Conservation (phyloP, 352 stramenopile species). For the Plasmopara muralis region DNA sequence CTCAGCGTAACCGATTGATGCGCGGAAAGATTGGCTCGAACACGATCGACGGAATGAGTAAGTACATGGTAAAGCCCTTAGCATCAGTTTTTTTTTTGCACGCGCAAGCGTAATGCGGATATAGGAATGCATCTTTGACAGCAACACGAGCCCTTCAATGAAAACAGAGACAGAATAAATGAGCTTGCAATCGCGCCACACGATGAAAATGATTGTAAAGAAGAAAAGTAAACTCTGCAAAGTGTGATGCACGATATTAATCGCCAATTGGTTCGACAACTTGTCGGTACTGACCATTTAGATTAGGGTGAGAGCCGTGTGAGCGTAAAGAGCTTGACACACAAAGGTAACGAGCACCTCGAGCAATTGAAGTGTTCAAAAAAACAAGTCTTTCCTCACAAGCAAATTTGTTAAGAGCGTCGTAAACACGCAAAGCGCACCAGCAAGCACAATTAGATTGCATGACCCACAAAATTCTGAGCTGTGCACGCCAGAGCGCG, state of each 20-base stretch:
- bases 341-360: conserved; percentile 65
- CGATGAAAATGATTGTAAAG: conserved; percentile 56
- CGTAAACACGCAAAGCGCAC: conserved; percentile 55
- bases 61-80: conserved; percentile 64
- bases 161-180: conserved; percentile 70
- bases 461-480: conserved; percentile 75
- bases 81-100: conserved; percentile 19
- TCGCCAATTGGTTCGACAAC: conserved; percentile 33
- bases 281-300: conserved; percentile 43
- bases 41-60: conserved; percentile 87
- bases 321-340: conserved; percentile 59
- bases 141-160: conserved; percentile 63
- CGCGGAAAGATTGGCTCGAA: conserved; percentile 92
- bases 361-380: conserved; percentile 57
- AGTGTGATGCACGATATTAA: conserved; percentile 69
- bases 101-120: conserved; percentile 63
- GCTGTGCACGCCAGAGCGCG: conserved; percentile 58
- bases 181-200: conserved; percentile 67
- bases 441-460: conserved; percentile 64
- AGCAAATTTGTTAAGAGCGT: conserved; percentile 51
- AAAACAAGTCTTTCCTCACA: too few relatives aligned
- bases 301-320: conserved; percentile 66
- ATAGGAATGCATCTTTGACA: conserved; percentile 86
- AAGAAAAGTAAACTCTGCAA: conserved; percentile 70
- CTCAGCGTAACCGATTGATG: conserved; percentile 70